Evolutionary conservation across 2,329 filamentous ascomycete species (phyloP).

Genomic region (Penicillium sp.): DNA sequence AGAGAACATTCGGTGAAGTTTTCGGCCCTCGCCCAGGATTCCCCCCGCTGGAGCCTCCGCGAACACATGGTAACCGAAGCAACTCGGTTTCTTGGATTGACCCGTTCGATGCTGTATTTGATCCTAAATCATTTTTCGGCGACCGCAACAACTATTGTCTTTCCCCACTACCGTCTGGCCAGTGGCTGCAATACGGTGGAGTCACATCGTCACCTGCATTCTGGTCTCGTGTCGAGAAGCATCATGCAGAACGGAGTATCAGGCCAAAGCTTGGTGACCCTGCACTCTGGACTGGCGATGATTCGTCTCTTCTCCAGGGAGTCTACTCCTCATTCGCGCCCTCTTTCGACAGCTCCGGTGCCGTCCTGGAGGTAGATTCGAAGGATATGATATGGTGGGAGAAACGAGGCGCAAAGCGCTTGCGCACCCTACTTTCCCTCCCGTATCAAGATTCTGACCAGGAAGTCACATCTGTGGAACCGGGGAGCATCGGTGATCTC

Average conservation of each 20-base stretch:
- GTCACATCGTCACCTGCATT: constrained; percentile 36
- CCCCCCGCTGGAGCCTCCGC: constrained; percentile 40
- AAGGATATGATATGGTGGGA: constrained; percentile 47
- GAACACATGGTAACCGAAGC: constrained; percentile 33
- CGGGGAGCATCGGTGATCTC: constrained; percentile 33
- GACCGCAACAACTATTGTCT: constrained; percentile 42
- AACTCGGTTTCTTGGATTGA: constrained; percentile 39
- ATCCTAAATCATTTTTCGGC: constrained; percentile 31
- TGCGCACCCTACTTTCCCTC: constrained; percentile 35
- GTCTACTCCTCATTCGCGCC: constrained; percentile 50
- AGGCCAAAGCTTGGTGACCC: constrained; percentile 26
- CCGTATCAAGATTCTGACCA: constrained; percentile 18
- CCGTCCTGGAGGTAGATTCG: constrained; percentile 41
- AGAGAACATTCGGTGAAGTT: constrained; percentile 44
- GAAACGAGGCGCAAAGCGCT: constrained; percentile 37
- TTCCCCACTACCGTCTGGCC: constrained; percentile 37
- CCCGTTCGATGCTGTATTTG: constrained; percentile 38
- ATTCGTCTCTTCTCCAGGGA: constrained; percentile 38
- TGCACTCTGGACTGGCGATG: constrained; percentile 29
- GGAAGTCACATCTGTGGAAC: constrained; percentile 23
- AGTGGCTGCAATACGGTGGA: constrained; percentile 44
- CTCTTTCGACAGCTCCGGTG: constrained; percentile 43
- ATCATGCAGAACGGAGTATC: constrained; percentile 21
- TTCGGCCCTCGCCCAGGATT: constrained; percentile 41
- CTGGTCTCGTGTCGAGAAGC: constrained; percentile 38